A percentile compares a stretch with the other conserved stretches of the same genome.
Evolutionary conservation across 179 eudicot genomes (phyloP).

Genomic region (Silene vulgaris): DNA sequence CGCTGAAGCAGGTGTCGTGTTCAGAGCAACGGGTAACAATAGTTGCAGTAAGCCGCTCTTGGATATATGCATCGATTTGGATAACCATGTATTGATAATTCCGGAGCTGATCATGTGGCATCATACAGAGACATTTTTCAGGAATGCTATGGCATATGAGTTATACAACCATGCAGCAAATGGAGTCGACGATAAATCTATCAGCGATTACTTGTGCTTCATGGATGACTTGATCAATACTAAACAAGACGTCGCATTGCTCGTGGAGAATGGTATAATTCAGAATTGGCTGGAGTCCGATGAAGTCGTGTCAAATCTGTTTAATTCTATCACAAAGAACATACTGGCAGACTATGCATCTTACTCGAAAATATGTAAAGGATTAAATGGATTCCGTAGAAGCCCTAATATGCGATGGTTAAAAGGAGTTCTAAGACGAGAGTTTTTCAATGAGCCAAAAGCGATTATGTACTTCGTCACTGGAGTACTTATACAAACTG

Average conservation of each 20-base stretch:
- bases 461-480: constrained; percentile 22
- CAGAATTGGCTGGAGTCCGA: constrained; percentile 23
- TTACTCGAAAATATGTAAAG: not conserved
- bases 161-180: constrained; percentile 9
- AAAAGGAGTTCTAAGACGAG: not conserved
- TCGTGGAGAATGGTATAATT: constrained; percentile 7
- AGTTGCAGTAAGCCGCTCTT: constrained; percentile 11
- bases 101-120: constrained; percentile 21
- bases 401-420: not conserved
- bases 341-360: constrained; percentile 23
- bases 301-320: constrained; percentile 15
- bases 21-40: not conserved
- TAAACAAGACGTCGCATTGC: constrained; percentile 11
- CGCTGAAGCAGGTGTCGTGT: constrained; percentile 11
- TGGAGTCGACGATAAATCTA: not conserved
- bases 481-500: constrained; percentile 17
- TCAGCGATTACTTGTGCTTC: constrained; percentile 23
- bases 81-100: constrained; percentile 8
- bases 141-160: constrained; percentile 24
- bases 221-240: constrained; percentile 25
- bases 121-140: constrained; percentile 24
- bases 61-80: not conserved
- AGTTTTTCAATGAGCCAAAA: constrained; percentile 20
- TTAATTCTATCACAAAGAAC: constrained; percentile 22
- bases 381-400: constrained; percentile 7